These are phyloP conservation scores for Erysiphe pulchra DNA, from an alignment of 2,329 filamentous ascomycete species.

Conservation along the genomic window DNA sequence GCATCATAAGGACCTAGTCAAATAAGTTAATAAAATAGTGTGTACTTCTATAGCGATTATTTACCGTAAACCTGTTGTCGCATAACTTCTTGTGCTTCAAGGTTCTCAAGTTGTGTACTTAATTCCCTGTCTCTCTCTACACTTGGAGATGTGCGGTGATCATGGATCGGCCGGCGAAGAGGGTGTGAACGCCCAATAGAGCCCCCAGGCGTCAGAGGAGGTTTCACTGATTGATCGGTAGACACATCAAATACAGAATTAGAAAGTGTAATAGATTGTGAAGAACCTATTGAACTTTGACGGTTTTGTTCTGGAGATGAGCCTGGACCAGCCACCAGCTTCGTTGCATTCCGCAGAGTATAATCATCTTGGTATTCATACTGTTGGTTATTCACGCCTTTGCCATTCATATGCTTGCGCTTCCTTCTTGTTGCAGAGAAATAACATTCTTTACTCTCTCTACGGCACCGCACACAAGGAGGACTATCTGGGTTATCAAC, in stretches of 20 bases:
- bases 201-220: slow-evolving; percentile 35
- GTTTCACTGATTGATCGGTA: slow-evolving; percentile 5
- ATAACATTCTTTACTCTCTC: slow-evolving; percentile 93
- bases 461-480: too few relatives aligned
- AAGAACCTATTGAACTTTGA: slow-evolving; percentile 14
- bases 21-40: too few relatives aligned
- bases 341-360: slow-evolving; percentile 46
- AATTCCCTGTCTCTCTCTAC: too few relatives aligned
- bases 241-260: slow-evolving; percentile 13
- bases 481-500: too few relatives aligned
- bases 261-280: slow-evolving; percentile 10
- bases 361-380: slow-evolving; percentile 27
- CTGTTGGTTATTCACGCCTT: slow-evolving; percentile 21
- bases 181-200: too few relatives aligned
- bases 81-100: too few relatives aligned
- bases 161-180: too few relatives aligned
- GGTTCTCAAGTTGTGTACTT: too few relatives aligned
- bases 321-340: slow-evolving; percentile 22
- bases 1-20: too few relatives aligned
- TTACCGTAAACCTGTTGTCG: too few relatives aligned
- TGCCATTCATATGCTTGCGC: slow-evolving; percentile 43
- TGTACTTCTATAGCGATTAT: too few relatives aligned
- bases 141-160: too few relatives aligned
- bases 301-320: slow-evolving; percentile 14
- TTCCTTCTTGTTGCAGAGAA: slow-evolving; percentile 89